Percentiles rank a stretch among this genome's conserved stretches.
These are phyloP conservation scores for Eucalyptus pauciflora DNA, from an alignment of 345 rosid genomes.

Conservation along the genomic window DNA sequence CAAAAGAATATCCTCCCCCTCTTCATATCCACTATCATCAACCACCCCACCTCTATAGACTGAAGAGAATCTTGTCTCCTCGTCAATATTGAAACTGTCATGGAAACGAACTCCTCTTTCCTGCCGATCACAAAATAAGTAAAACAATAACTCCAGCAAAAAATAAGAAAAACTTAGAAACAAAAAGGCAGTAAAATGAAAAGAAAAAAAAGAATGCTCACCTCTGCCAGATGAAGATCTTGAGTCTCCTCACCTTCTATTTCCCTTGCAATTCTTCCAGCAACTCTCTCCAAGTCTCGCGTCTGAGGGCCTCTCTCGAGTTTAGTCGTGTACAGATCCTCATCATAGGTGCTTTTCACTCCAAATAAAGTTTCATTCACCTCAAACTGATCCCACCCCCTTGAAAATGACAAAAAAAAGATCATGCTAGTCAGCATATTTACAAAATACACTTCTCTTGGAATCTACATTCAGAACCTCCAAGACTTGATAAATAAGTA, in stretches of 20 bases:
- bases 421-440: background rate
- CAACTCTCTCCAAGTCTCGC: constrained; percentile 66
- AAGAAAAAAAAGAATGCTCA: constrained; percentile 3
- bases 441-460: background rate
- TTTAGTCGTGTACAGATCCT: constrained; percentile 86
- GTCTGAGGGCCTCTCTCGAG: constrained; percentile 56
- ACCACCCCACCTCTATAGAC: constrained; percentile 40
- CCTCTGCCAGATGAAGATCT: constrained; percentile 96
- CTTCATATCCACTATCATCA: constrained; percentile 78
- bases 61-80: constrained; percentile 79
- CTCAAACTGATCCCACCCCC: constrained; percentile 91
- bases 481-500: background rate
- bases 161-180: background rate
- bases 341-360: constrained; percentile 75
- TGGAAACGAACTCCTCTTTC: constrained; percentile 69
- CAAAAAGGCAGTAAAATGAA: background rate
- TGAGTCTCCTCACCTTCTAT: constrained; percentile 79
- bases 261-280: constrained; percentile 80
- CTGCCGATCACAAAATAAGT: constrained; percentile 21
- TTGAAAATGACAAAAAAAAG: constrained; percentile 1
- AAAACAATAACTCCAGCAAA: background rate
- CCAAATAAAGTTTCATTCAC: constrained; percentile 71
- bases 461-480: background rate
- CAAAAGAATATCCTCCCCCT: constrained; percentile 48
- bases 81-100: constrained; percentile 56